phyloP scores from a whole-genome alignment of 768 basidiomycete genomes.

The Clavaria fumosa region DNA sequence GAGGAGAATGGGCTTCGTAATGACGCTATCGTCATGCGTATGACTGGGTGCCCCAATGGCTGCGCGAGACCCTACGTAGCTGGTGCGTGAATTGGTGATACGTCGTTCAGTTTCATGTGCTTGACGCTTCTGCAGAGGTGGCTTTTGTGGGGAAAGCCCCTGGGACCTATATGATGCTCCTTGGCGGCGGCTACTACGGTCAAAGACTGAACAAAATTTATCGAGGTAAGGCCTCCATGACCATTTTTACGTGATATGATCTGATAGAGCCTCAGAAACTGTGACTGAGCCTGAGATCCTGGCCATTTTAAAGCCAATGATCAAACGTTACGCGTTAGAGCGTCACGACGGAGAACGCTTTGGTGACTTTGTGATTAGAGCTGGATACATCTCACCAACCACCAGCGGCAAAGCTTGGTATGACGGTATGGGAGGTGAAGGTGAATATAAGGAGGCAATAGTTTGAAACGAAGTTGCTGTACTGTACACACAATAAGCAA shows the following conservation, averaged over 20 bases:
- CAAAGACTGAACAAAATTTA: constrained; percentile 95
- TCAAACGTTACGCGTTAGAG: constrained; percentile 85
- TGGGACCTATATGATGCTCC: constrained; percentile 83
- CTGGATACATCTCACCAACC: constrained; percentile 79
- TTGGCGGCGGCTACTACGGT: constrained; percentile 91
- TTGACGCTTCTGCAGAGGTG: constrained; percentile 44
- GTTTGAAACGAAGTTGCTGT: constrained; percentile 1
- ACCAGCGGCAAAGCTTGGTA: constrained; percentile 80
- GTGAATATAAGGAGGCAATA: constrained; percentile 28
- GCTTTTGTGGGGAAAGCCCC: constrained; percentile 96
- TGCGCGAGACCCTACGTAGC: constrained; percentile 90
- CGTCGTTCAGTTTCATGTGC: constrained; percentile 1
- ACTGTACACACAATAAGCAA: too few relatives aligned
- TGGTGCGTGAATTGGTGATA: constrained; percentile 27
- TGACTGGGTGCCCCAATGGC: constrained; percentile 95
- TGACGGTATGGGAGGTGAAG: constrained; percentile 69
- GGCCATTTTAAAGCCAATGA: constrained; percentile 81
- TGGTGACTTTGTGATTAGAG: constrained; percentile 89
- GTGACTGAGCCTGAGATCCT: constrained; percentile 89
- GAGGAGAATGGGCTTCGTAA: constrained; percentile 88
- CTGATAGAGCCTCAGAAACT: constrained; percentile 34
- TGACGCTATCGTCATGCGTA: constrained; percentile 95
- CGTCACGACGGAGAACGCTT: constrained; percentile 79
- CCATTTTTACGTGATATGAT: neutral
- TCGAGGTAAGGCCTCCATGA: constrained; percentile 36